These are phyloP conservation scores for Crithidia fasciculata DNA, from an alignment of 208 protist species.

Conservation along the genomic window DNA sequence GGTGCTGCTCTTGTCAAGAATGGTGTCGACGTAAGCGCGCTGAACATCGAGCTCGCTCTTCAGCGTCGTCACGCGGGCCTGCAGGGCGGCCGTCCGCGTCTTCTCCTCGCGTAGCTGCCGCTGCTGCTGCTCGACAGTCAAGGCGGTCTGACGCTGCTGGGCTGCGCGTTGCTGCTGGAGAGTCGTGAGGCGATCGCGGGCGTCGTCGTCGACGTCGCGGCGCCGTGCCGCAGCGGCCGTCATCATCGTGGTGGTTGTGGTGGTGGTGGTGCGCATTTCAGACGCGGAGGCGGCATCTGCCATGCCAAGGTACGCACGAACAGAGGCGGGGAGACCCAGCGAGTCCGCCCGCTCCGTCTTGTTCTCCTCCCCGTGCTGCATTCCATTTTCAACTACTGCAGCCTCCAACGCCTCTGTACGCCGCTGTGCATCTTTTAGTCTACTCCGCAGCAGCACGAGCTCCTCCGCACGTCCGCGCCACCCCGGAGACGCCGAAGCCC, in stretches of 20 bases:
- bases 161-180: slow-evolving; percentile 49
- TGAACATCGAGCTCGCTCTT: slow-evolving; percentile 69
- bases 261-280: slow-evolving; percentile 13
- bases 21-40: slow-evolving; percentile 50
- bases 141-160: slow-evolving; percentile 51
- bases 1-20: slow-evolving; percentile 71
- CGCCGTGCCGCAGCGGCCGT: slow-evolving; percentile 17
- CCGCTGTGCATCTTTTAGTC: slow-evolving; percentile 70
- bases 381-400: background rate
- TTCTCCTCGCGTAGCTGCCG: slow-evolving; percentile 46
- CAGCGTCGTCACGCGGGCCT: slow-evolving; percentile 62
- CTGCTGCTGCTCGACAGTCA: slow-evolving; percentile 27
- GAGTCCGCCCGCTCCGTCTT: background rate
- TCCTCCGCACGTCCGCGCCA: slow-evolving; percentile 78
- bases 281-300: background rate
- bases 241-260: background rate
- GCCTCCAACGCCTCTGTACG: slow-evolving; percentile 11
- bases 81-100: slow-evolving; percentile 39
- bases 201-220: slow-evolving; percentile 66
- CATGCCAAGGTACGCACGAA: slow-evolving; percentile 15
- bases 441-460: slow-evolving; percentile 70
- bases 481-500: slow-evolving; percentile 37
- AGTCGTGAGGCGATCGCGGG: slow-evolving; percentile 48
- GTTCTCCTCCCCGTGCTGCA: background rate
- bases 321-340: slow-evolving; percentile 11